phyloP scores from a whole-genome alignment of 2,329 filamentous ascomycete species.

The Fusarium heterosporum region DNA sequence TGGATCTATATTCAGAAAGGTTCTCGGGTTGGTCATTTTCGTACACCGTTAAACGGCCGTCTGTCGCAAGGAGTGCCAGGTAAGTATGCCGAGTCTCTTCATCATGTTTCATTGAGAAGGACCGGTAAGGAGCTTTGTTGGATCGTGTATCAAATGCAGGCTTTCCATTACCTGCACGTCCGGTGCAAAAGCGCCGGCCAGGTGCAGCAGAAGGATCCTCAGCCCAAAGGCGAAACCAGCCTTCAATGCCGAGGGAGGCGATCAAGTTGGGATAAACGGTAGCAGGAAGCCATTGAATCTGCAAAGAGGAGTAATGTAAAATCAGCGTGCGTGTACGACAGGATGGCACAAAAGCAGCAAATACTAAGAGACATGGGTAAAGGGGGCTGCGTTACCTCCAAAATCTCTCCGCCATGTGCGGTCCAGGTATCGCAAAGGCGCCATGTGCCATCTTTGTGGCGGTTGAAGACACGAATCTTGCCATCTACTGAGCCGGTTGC shows the following conservation, averaged over 20 bases:
- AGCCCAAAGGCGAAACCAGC: slow-evolving; percentile 91
- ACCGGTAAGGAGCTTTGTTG: slow-evolving; percentile 75
- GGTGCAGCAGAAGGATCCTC: slow-evolving; percentile 86
- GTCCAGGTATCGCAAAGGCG: slow-evolving; percentile 86
- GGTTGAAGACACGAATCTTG: slow-evolving; percentile 90
- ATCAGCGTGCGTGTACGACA: slow-evolving; percentile 36
- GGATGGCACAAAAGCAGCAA: slow-evolving; percentile 23
- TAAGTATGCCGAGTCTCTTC: slow-evolving; percentile 84
- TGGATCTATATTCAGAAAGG: slow-evolving; percentile 77
- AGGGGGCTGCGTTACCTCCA: slow-evolving; percentile 71
- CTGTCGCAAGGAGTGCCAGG: slow-evolving; percentile 84
- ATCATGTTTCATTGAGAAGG: slow-evolving; percentile 86
- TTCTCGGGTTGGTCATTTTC: slow-evolving; percentile 89
- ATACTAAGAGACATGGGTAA: slow-evolving; percentile 39
- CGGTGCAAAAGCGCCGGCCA: slow-evolving; percentile 82
- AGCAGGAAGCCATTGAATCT: slow-evolving; percentile 94
- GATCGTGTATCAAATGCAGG: slow-evolving; percentile 68
- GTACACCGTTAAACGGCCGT: slow-evolving; percentile 82
- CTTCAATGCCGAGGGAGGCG: slow-evolving; percentile 89
- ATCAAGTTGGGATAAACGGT: slow-evolving; percentile 88
- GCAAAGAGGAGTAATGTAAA: slow-evolving; percentile 8
- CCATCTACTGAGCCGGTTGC: slow-evolving; percentile 93
- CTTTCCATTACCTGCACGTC: slow-evolving; percentile 61
- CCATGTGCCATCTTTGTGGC: slow-evolving; percentile 82
- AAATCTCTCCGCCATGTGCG: slow-evolving; percentile 89